A percentile compares a stretch with the other conserved stretches of the same genome.
phyloP scores from a whole-genome alignment of 2,329 filamentous ascomycete species.

The Penicillium nordicum region DNA sequence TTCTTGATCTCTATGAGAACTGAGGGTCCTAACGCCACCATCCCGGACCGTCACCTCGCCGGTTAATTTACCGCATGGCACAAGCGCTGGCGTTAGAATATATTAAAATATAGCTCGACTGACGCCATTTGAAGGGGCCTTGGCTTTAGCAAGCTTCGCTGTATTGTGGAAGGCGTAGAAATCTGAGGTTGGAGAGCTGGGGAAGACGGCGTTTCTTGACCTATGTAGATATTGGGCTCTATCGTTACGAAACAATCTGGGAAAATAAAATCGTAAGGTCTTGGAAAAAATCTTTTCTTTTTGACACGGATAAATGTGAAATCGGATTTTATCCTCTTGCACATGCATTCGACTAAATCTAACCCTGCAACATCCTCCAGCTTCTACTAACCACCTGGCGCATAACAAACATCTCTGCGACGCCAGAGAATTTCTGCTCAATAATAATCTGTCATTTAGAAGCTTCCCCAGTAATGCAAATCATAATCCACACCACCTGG shows the following conservation, averaged over 20 bases:
- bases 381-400: neutral
- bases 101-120: neutral
- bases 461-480: slow-evolving; percentile 31
- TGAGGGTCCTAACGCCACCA: neutral
- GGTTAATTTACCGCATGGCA: neutral
- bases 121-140: neutral
- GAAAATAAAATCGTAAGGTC: neutral
- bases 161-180: neutral
- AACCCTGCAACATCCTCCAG: neutral
- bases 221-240: neutral
- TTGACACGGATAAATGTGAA: neutral
- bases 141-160: neutral
- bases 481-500: slow-evolving; percentile 29
- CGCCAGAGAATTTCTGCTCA: neutral
- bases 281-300: neutral
- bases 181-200: too few relatives aligned
- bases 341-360: neutral
- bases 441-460: slow-evolving; percentile 5
- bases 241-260: neutral
- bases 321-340: neutral
- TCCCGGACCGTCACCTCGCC: neutral
- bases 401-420: neutral
- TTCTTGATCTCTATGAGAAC: neutral
- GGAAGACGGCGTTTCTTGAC: neutral
- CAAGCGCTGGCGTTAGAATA: neutral